Evolutionary conservation across 2,329 filamentous ascomycete species (phyloP).

Genomic region (Sporothrix pallida): DNA sequence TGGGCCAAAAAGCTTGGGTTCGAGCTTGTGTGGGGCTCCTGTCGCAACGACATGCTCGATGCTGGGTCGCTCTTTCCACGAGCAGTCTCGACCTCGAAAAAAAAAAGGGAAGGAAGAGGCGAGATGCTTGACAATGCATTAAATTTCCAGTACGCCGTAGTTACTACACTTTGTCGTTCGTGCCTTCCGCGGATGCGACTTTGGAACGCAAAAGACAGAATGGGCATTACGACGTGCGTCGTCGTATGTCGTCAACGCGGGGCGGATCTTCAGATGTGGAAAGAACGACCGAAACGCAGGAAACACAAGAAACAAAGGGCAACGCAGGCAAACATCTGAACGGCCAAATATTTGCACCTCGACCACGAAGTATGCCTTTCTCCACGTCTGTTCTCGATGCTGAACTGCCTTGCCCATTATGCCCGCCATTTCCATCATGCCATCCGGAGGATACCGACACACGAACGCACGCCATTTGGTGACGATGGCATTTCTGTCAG

Average conservation of each 20-base stretch:
- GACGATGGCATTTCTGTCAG: not conserved
- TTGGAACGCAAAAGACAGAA: not conserved
- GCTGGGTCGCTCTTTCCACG: conserved; percentile 9
- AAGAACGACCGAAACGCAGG: conserved; percentile 21
- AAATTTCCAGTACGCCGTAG: too few relatives aligned
- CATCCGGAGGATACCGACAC: not conserved
- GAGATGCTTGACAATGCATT: not conserved
- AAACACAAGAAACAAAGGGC: conserved; percentile 1
- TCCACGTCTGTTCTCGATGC: not conserved
- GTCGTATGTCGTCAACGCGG: conserved; percentile 23
- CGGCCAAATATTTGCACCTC: not conserved
- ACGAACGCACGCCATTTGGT: not conserved
- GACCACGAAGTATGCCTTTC: not conserved
- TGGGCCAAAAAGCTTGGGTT: not conserved
- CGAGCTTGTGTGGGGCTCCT: conserved; percentile 8
- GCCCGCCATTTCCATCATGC: not conserved
- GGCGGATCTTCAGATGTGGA: not conserved
- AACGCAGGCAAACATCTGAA: conserved; percentile 13
- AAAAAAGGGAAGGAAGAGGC: not conserved
- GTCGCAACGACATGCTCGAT: not conserved
- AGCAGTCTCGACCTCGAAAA: not conserved
- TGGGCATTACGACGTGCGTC: not conserved
- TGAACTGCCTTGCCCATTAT: conserved; percentile 12
- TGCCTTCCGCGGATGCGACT: not conserved
- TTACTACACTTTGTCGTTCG: not conserved